Base-by-base conservation (phyloP, 1,284 basidiomycete genomes). In the Gymnopus androsaceus region DNA sequence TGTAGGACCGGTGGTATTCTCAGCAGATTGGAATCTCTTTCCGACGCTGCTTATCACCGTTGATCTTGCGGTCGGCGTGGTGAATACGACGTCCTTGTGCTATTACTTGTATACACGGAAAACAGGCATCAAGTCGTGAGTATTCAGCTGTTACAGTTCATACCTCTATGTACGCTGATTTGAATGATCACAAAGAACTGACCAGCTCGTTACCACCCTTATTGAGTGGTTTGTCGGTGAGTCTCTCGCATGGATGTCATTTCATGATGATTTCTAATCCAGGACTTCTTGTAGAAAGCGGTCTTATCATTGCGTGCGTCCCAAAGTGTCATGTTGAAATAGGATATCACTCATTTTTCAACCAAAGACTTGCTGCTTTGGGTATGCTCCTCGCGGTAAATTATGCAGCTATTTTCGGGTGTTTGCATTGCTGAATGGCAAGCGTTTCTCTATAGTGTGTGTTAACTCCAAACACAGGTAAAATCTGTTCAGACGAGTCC, bases 1-100 rank as follows among this genome's bases (percentile, higher is more conserved):
- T 2, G 45, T 47, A 21, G 45, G 45, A 14, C 45, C 45, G 15
- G 45, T 27, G 4, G 45, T 12, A n/a, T 47, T 47, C 27, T 21
- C 45, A n/a, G 45, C 45, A 47, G 17, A 47, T 17, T 47, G 45
- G 45, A 15, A 47, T 11, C 45, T 47, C 23, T 47, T 47, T 28
- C 45, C 45, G 12, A 47, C 45, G 12, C 30, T 47, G 11, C 25
- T 8, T 47, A 31, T 47, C 19, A 27, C 45, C 17, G 45, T 47
- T 11, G 45, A 47, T 14, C 27, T 47, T n/a, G 30, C 4, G 14
- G 45, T 47, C 17, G 28, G 45, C 9, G 45, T 47, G 27, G 45
- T 47, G 21, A 47, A 47, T 17, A 47, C 45, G 25, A 47, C 45
- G 14, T 27, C 45, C 17, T 33, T 47, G 45, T 47, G 45, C 19